Evolutionary conservation across 1,284 basidiomycete species (phyloP), one percentile per base, ranked within the genome.

Genomic region (Sanghuangporus sanghuang): DNA sequence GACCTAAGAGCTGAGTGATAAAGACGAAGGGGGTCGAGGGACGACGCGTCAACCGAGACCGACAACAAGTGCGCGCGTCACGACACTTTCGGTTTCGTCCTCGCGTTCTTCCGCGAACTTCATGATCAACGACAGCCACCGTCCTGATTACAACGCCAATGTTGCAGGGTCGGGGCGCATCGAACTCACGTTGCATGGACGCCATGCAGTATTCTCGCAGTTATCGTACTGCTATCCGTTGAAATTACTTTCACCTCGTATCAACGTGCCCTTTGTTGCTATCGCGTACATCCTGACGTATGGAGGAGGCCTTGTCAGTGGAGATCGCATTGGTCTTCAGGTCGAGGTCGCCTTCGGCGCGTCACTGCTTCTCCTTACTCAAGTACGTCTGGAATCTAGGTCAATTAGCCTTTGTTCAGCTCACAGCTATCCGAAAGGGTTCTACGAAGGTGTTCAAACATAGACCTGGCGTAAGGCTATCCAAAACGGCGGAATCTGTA

Each of bases 401-500:
- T 23, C 14, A 18, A 6, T 18, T 4, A 23, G 6, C 23, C 16
- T n/a, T 21, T 52, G 16, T 52, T 52, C 50, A 52, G 53, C 57
- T 62, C 23, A 49, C 64, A 48, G 56, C 18, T 39, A 23, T 57
- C 23, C 61, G 16, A 42, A 69, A 96, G 87, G 94, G 94, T n/a
- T 92, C 89, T 21, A 97, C 95, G 12, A 97, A 98, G 73, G 90
- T 97, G 27, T 97, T 96, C 79, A 94, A 93, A 73, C 79, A 80
- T 18, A 84, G 93, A 35, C 75, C 80, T 8, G 84, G 79, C 61
- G 77, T 77, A 65, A 79, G 77, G 27, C 74, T 75, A 60, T 80
- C 79, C 36, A 75, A 77, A 44, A 72, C 74, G 55, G 67, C 64
- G 38, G 57, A 66, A 57, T 52, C 39, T 2, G 64, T 64, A 0